phyloP scores from a whole-genome alignment of 1,284 basidiomycete genomes.

The Moesziomyces parantarcticus region DNA sequence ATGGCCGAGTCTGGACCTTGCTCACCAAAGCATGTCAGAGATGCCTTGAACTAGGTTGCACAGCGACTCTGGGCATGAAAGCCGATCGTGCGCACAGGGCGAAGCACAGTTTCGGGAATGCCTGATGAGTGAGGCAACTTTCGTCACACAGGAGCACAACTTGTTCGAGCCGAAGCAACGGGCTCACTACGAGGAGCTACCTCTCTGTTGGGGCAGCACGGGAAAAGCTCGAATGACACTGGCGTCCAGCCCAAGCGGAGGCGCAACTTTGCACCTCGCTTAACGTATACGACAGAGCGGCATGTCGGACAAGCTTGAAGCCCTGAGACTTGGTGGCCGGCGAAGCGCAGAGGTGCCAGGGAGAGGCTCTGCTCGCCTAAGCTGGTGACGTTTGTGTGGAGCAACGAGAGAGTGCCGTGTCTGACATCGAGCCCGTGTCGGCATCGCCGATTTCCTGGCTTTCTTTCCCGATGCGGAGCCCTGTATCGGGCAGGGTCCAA shows the following conservation, averaged over 20 bases:
- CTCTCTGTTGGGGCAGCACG: not conserved
- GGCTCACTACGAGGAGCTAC: not conserved
- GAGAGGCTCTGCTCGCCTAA: slow-evolving; percentile 37
- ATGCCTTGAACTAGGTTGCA: not conserved
- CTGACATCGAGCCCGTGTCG: slow-evolving; percentile 9
- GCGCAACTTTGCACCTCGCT: slow-evolving; percentile 5
- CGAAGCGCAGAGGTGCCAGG: not conserved
- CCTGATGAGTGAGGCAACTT: not conserved
- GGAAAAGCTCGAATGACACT: not conserved
- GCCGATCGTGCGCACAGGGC: no score
- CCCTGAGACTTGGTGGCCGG: not conserved
- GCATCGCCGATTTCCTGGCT: slow-evolving; percentile 16
- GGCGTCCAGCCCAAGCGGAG: no score
- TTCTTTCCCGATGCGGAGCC: no score
- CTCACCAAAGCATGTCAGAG: slow-evolving; percentile 7
- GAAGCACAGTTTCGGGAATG: no score
- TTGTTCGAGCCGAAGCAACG: not conserved
- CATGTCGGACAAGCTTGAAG: slow-evolving; percentile 1
- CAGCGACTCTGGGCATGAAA: no score
- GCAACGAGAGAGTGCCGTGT: slow-evolving; percentile 3
- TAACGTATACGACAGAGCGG: not conserved
- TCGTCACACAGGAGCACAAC: not conserved
- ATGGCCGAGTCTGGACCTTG: slow-evolving; percentile 7
- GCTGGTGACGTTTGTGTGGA: slow-evolving; percentile 29
- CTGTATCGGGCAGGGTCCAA: slow-evolving; percentile 23